phyloP scores from a whole-genome alignment of 2,329 filamentous ascomycete species.

The Microcyclospora pomicola region DNA sequence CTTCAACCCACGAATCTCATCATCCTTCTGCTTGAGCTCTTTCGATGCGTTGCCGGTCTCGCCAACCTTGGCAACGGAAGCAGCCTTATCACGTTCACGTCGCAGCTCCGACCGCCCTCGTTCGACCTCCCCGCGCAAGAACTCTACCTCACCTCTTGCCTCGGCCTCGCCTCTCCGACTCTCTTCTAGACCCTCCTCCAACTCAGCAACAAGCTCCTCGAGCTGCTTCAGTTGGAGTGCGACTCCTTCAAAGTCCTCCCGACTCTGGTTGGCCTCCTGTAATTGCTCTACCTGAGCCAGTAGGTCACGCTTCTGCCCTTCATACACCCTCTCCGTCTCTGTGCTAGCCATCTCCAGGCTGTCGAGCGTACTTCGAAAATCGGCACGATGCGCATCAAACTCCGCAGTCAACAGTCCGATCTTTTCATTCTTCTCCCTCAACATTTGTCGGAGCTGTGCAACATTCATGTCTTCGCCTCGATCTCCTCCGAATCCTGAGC shows the following conservation, averaged over 20 bases:
- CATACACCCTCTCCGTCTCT: slow-evolving; percentile 91
- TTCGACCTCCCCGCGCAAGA: slow-evolving; percentile 87
- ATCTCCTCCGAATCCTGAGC: slow-evolving; percentile 30
- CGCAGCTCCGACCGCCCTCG: slow-evolving; percentile 75
- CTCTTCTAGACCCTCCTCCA: slow-evolving; percentile 93
- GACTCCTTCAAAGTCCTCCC: slow-evolving; percentile 81
- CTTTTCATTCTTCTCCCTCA: slow-evolving; percentile 94
- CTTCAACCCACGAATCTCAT: slow-evolving; percentile 92
- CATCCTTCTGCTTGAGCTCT: slow-evolving; percentile 85
- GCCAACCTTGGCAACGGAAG: slow-evolving; percentile 37
- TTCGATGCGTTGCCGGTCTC: slow-evolving; percentile 34
- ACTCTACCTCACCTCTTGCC: slow-evolving; percentile 89
- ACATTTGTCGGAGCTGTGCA: slow-evolving; percentile 58
- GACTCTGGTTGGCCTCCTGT: slow-evolving; percentile 62
- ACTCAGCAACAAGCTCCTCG: slow-evolving; percentile 88
- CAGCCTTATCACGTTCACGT: slow-evolving; percentile 73
- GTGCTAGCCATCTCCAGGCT: slow-evolving; percentile 89
- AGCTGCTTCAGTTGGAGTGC: slow-evolving; percentile 86
- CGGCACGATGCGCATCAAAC: slow-evolving; percentile 86
- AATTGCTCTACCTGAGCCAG: slow-evolving; percentile 65
- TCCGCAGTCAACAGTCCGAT: slow-evolving; percentile 85
- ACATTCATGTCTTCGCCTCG: slow-evolving; percentile 10
- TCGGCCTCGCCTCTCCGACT: slow-evolving; percentile 88
- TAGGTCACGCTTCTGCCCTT: slow-evolving; percentile 77
- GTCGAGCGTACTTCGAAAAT: slow-evolving; percentile 94